phyloP scores from a whole-genome alignment of 2,329 filamentous ascomycete genomes.

The Aureobasidium vineae region DNA sequence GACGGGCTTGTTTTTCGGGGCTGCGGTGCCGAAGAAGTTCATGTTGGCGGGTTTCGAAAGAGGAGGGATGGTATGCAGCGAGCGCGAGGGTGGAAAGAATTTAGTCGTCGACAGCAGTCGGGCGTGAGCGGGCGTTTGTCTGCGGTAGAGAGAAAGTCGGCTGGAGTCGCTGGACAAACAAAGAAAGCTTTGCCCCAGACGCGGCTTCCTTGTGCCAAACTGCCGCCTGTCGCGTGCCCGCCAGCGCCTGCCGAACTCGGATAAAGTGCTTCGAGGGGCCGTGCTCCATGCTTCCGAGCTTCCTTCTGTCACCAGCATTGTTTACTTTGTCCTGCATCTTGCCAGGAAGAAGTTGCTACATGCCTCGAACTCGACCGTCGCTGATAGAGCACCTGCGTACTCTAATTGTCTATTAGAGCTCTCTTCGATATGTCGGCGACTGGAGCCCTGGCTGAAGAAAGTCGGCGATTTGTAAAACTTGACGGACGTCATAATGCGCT shows the following conservation, averaged over 20 bases:
- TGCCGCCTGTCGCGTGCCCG: not conserved
- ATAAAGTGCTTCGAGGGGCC: slow-evolving; percentile 3
- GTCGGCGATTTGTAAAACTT: not conserved
- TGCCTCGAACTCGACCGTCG: not conserved
- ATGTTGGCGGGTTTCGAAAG: not conserved
- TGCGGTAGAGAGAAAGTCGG: not conserved
- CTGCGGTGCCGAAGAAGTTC: slow-evolving; percentile 25
- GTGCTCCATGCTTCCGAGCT: not conserved
- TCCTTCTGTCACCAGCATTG: not conserved
- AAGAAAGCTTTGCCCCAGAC: slow-evolving; percentile 12
- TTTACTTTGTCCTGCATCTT: not conserved
- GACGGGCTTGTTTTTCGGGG: slow-evolving; percentile 22
- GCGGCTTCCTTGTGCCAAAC: not conserved
- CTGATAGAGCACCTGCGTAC: not conserved
- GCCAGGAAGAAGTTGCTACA: not conserved
- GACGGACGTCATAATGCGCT: slow-evolving; percentile 21
- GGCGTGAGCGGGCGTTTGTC: not conserved
- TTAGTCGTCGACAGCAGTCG: not conserved
- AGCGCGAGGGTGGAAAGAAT: slow-evolving; percentile 1
- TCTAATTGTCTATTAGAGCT: not conserved
- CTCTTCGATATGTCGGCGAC: not conserved
- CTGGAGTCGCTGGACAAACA: not conserved
- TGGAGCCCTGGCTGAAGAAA: not conserved
- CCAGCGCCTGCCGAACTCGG: slow-evolving; percentile 1
- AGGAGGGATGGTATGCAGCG: not conserved